Evolutionary conservation across 176 grass and related monocot genomes (phyloP).

Genomic region (Musa itinerans): DNA sequence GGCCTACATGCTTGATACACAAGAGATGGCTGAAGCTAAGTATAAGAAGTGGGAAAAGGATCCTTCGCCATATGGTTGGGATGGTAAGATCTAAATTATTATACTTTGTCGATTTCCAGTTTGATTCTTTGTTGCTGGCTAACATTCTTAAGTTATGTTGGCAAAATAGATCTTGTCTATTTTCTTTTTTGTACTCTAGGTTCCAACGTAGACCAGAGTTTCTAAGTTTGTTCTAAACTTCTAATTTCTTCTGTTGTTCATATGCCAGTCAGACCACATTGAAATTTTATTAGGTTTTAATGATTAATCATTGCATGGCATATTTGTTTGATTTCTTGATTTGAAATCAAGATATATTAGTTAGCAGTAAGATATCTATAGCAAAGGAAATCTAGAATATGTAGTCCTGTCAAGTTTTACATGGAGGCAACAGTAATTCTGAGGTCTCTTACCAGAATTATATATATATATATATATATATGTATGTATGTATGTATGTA

Average conservation of each 20-base stretch:
- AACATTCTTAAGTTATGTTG: too few relatives aligned
- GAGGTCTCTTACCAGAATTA: neutral
- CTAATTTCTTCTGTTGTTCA: too few relatives aligned
- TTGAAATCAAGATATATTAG: neutral
- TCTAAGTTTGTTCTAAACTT: neutral
- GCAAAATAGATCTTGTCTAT: too few relatives aligned
- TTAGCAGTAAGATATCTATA: neutral
- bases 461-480: too few relatives aligned
- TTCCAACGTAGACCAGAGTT: neutral
- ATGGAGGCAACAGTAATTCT: neutral
- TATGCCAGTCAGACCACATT: neutral
- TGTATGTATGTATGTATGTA: too few relatives aligned
- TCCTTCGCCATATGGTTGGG: conserved; percentile 78
- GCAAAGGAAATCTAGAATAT: neutral
- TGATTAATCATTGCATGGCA: neutral
- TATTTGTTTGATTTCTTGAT: neutral
- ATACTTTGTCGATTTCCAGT: too few relatives aligned
- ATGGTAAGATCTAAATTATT: conserved; percentile 43
- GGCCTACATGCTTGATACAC: conserved; percentile 91
- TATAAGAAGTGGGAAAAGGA: conserved; percentile 99
- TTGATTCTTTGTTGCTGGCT: too few relatives aligned
- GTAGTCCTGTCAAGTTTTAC: neutral
- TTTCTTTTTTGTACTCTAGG: neutral
- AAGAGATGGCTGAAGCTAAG: conserved; percentile 63
- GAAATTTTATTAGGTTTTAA: neutral